Percentiles rank a stretch among this genome's conserved stretches.
These are phyloP conservation scores for Forsythia viridissima DNA, from an alignment of 257 asterid species.

Conservation along the genomic window DNA sequence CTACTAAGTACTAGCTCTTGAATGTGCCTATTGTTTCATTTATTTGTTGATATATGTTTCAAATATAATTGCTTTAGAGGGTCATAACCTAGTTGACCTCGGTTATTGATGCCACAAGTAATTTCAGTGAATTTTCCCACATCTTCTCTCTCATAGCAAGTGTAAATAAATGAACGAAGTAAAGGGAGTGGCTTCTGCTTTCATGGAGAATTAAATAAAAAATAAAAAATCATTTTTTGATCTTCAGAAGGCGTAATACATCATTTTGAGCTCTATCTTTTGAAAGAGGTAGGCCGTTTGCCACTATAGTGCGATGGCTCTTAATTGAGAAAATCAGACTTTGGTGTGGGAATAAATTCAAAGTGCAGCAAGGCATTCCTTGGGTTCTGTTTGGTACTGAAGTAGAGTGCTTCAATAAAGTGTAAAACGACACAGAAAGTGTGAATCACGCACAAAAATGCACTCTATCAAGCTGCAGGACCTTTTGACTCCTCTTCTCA, in stretches of 20 bases:
- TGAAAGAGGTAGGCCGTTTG: neutral
- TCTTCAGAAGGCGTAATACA: neutral
- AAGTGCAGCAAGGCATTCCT: neutral
- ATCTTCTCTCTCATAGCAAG: neutral
- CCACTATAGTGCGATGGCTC: neutral
- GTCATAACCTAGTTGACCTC: slow-evolving; percentile 13
- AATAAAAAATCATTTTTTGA: neutral
- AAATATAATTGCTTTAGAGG: neutral
- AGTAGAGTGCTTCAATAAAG: neutral
- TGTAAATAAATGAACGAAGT: neutral
- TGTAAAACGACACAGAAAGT: neutral
- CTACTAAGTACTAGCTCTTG: neutral
- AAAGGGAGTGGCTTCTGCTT: neutral
- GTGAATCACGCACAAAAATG: neutral
- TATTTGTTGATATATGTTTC: neutral
- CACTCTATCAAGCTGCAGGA: neutral
- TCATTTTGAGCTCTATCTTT: neutral
- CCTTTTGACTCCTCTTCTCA: neutral
- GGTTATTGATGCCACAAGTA: neutral
- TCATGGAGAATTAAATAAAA: slow-evolving; percentile 1
- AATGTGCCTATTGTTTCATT: slow-evolving; percentile 16
- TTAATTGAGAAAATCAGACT: neutral
- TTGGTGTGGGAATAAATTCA: neutral
- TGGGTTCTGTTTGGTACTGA: neutral
- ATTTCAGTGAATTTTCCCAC: neutral